A percentile compares a stretch with the other conserved stretches of the same genome.
These are phyloP conservation scores for Tagetes patula DNA, from an alignment of 129 eudicot genomes.

Conservation along the genomic window DNA sequence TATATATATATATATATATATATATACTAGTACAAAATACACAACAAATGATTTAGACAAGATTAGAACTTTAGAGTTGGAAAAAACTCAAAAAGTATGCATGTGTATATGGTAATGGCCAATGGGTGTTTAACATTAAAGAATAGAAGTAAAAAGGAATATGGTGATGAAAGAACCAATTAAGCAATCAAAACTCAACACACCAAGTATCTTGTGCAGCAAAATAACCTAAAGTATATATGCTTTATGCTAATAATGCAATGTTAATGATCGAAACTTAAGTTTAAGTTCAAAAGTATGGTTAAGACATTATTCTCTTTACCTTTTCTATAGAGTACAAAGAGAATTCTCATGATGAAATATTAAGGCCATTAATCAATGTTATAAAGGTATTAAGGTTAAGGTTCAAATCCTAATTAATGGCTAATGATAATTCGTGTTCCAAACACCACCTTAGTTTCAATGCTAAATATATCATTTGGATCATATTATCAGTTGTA, in stretches of 20 bases:
- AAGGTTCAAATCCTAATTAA: neutral
- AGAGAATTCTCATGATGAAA: neutral
- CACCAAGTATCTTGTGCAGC: constrained; percentile 20
- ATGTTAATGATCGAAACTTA: neutral
- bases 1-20: too few species aligned
- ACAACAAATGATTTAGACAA: neutral
- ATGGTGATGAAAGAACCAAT: constrained; percentile 23
- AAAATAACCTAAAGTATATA: constrained; percentile 21
- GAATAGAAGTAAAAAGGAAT: constrained; percentile 1
- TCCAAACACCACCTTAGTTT: constrained; percentile 1
- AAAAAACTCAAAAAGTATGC: neutral
- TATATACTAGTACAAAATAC: too few species aligned
- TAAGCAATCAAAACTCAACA: constrained; percentile 16
- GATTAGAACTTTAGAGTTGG: neutral
- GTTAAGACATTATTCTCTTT: neutral
- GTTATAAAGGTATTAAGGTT: constrained; percentile 16
- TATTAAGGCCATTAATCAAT: neutral
- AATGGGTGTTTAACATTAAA: neutral
- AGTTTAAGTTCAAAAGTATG: neutral
- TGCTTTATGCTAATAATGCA: constrained; percentile 6
- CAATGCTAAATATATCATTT: neutral
- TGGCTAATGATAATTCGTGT: constrained; percentile 3
- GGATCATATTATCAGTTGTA: neutral
- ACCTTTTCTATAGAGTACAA: constrained; percentile 15
- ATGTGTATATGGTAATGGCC: constrained; percentile 2